Evolutionary conservation across 495 filamentous ascomycete species (phyloP).

Genomic region (Penicillium ucsense): DNA sequence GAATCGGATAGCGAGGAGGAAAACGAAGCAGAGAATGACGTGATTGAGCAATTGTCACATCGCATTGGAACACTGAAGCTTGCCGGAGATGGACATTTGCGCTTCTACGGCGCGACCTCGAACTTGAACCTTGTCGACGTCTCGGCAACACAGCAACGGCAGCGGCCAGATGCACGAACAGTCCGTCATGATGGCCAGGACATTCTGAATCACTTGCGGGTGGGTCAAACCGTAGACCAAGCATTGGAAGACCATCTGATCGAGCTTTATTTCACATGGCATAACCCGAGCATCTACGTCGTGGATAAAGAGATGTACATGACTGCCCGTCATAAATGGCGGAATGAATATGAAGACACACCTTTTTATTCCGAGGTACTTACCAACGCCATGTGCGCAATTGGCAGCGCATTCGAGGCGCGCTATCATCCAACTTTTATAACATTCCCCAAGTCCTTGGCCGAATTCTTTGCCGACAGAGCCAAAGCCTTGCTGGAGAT

Average conservation of each 20-base stretch:
- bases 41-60: conserved; percentile 37
- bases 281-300: conserved; percentile 40
- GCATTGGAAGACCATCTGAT: conserved; percentile 38
- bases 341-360: conserved; percentile 33
- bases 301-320: conserved; percentile 42
- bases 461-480: conserved; percentile 41
- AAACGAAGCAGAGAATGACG: conserved; percentile 33
- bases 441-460: conserved; percentile 36
- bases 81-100: conserved; percentile 39
- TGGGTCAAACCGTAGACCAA: conserved; percentile 33
- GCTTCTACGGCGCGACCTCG: conserved; percentile 40
- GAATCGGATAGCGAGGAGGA: conserved; percentile 37
- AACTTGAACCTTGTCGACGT: conserved; percentile 41
- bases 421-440: conserved; percentile 38
- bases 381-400: conserved; percentile 42
- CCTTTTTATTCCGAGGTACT: conserved; percentile 42
- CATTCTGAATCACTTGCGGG: conserved; percentile 33
- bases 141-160: conserved; percentile 33
- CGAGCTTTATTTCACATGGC: conserved; percentile 43
- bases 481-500: conserved; percentile 41
- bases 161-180: conserved; percentile 42
- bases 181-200: conserved; percentile 38
- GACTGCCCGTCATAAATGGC: conserved; percentile 31
- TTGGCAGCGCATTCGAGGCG: conserved; percentile 39
- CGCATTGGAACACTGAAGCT: conserved; percentile 41